Base-by-base conservation (phyloP, 257 asterid species). In the Gentiana straminea region DNA sequence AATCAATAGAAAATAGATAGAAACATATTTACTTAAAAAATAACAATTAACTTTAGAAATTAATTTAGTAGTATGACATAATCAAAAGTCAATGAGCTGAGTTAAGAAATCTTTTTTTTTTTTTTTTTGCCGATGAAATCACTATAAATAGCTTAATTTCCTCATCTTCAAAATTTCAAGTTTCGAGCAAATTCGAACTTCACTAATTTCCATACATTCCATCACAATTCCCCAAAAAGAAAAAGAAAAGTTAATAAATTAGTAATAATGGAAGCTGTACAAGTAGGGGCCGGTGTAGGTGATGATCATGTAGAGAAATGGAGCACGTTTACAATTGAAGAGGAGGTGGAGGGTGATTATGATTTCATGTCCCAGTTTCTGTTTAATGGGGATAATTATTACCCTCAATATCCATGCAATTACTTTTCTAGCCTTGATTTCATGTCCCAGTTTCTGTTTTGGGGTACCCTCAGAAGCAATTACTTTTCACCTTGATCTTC, bases 351-450 rank as follows among this genome's bases (percentile, higher is more conserved):
- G 24, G 24, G 24, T 24, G 24, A 24, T 24, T 24, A 24, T 24
- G 70, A 81, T 49, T 81, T 84, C 70, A 81, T 84, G 94, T 63
- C 81, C 0, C 72, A 76, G 4, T 55, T 81, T 55, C 77, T 83
- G 8, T 24, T 24, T 24, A 24, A 24, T 24, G 24, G 9, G 1
- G 46, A 41, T 41, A 7, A 41, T 41, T 7, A 41, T 41, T 41
- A 41, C 9, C 46, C 46, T 10, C 5, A 41, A 2, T 4, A 41
- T 2, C 71, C 67, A 35, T 60, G 34, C 46, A 41, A 41, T 41
- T 41, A 41, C 24, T 24, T 10, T 75, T 53, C 75, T 12, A 58
- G 58, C 63, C 58, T 57, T 12, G n/a, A n/a, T n/a, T n/a, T n/a
- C n/a, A n/a, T n/a, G n/a, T n/a, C 81, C 0, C 72, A 76, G 4